A percentile compares a stretch with the other conserved stretches of the same genome.
Conservation (phyloP, 306 rosid species). For the Hippophae gyantsensis region DNA sequence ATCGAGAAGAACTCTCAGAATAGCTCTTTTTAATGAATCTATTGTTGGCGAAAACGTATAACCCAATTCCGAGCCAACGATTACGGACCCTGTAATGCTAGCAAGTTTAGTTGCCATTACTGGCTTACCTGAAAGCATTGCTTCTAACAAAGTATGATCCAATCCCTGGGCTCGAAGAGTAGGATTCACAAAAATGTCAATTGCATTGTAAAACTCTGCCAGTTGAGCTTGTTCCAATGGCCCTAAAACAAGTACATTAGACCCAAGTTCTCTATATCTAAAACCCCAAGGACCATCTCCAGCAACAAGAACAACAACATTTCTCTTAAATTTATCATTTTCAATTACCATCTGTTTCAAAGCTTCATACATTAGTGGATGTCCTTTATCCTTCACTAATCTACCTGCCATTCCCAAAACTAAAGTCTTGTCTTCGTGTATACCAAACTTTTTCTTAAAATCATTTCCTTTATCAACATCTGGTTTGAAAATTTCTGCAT, state of each 20-base stretch:
- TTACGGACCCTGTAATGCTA: constrained; percentile 56
- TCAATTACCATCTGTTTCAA: constrained; percentile 39
- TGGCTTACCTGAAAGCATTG: constrained; percentile 54
- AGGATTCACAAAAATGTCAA: constrained; percentile 46
- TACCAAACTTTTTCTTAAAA: constrained; percentile 33
- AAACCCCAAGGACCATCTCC: constrained; percentile 81
- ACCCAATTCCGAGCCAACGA: constrained; percentile 49
- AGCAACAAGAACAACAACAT: constrained; percentile 44
- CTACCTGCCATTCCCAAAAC: constrained; percentile 70
- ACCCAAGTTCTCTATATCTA: constrained; percentile 52
- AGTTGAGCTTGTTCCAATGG: constrained; percentile 54
- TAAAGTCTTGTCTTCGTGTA: constrained; percentile 30
- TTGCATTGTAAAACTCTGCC: constrained; percentile 49
- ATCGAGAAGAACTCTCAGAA: constrained; percentile 28
- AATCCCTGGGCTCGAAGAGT: constrained; percentile 58
- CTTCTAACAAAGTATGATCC: constrained; percentile 59
- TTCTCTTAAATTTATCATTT: constrained; percentile 31
- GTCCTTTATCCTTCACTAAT: constrained; percentile 72
- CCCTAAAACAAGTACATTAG: constrained; percentile 43
- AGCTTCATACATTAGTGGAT: constrained; percentile 58
- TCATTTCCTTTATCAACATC: constrained; percentile 31
- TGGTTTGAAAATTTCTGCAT: constrained; percentile 48
- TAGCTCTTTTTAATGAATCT: constrained; percentile 35
- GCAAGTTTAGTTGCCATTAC: constrained; percentile 63
- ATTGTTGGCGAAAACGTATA: constrained; percentile 64